phyloP scores from a whole-genome alignment of 306 rosid species.

The Dicorynia guianensis region DNA sequence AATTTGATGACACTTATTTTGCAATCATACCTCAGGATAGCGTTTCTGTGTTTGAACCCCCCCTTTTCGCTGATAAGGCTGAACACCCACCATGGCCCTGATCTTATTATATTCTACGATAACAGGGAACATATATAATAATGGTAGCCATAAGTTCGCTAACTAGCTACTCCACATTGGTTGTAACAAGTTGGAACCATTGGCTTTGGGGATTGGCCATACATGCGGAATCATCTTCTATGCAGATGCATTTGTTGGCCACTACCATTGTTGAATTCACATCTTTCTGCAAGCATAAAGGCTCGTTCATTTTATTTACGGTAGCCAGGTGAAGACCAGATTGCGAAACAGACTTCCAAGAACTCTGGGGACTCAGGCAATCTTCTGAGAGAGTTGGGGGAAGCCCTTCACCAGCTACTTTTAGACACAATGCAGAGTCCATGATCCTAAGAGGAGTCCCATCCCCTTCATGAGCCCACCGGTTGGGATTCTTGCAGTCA shows the following conservation, averaged over 20 bases:
- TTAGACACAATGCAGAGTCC: conserved; percentile 37
- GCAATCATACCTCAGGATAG: too few relatives aligned
- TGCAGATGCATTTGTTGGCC: conserved; percentile 53
- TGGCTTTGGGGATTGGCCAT: conserved; percentile 49
- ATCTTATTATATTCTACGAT: too few relatives aligned
- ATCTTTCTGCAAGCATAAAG: conserved; percentile 44
- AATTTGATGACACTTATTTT: too few relatives aligned
- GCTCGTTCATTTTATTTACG: conserved; percentile 3
- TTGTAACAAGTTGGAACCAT: conserved; percentile 57
- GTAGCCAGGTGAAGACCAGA: conserved; percentile 59
- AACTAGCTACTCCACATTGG: conserved; percentile 41
- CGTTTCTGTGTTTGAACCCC: too few relatives aligned
- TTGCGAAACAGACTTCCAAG: conserved; percentile 45
- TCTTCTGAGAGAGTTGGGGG: conserved; percentile 38
- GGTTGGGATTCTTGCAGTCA: conserved; percentile 36
- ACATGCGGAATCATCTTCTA: conserved; percentile 44
- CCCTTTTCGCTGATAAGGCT: too few relatives aligned
- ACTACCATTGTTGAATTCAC: conserved; percentile 39
- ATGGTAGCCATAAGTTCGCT: too few relatives aligned
- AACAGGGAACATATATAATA: too few relatives aligned
- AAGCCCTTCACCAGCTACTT: conserved; percentile 47
- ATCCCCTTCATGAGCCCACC: conserved; percentile 49
- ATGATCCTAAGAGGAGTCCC: conserved; percentile 41
- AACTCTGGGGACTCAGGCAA: conserved; percentile 45
- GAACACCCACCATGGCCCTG: too few relatives aligned